Percentiles rank a stretch among this genome's conserved stretches.
phyloP scores from a whole-genome alignment of 208 protist genomes.

The Trypanosoma congolense region DNA sequence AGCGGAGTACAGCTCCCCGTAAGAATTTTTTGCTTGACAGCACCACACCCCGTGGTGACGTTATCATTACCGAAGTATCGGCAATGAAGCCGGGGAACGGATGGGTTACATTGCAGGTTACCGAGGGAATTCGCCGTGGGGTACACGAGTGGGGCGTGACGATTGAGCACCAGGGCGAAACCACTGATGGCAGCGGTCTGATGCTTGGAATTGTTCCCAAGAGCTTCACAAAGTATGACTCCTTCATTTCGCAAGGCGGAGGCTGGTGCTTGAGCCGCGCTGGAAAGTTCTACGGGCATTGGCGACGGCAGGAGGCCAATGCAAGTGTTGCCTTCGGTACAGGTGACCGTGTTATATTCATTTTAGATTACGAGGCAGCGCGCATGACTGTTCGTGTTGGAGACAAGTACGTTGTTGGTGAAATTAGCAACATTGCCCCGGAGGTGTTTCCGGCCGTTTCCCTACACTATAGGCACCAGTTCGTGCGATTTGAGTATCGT shows the following conservation, averaged over 20 bases:
- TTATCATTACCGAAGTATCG: constrained; percentile 81
- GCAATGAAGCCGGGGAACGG: constrained; percentile 88
- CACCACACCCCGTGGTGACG: constrained; percentile 85
- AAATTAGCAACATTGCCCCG: constrained; percentile 76
- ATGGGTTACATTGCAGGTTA: constrained; percentile 90
- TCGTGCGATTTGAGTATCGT: constrained; percentile 90
- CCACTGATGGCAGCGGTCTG: constrained; percentile 86
- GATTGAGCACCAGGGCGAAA: constrained; percentile 90
- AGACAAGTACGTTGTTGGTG: constrained; percentile 72
- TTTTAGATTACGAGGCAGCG: constrained; percentile 83
- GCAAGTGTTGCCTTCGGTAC: constrained; percentile 73
- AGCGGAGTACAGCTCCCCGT: constrained; percentile 59
- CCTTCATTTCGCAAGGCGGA: constrained; percentile 90
- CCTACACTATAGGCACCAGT: constrained; percentile 89
- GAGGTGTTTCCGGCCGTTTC: constrained; percentile 91
- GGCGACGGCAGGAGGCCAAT: constrained; percentile 68
- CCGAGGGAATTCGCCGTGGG: constrained; percentile 79
- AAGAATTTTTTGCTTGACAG: constrained; percentile 88
- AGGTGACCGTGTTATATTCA: constrained; percentile 83
- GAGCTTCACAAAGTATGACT: constrained; percentile 87
- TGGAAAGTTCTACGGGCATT: constrained; percentile 92
- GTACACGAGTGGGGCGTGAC: constrained; percentile 90
- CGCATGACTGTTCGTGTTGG: constrained; percentile 86
- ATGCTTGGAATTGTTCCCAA: constrained; percentile 92
- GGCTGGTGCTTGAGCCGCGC: constrained; percentile 90